Percentiles rank a stretch among this genome's conserved stretches.
These are phyloP conservation scores for Schwanniomyces etchellsii DNA, from an alignment of 1,139 yeast species.

Conservation along the genomic window DNA sequence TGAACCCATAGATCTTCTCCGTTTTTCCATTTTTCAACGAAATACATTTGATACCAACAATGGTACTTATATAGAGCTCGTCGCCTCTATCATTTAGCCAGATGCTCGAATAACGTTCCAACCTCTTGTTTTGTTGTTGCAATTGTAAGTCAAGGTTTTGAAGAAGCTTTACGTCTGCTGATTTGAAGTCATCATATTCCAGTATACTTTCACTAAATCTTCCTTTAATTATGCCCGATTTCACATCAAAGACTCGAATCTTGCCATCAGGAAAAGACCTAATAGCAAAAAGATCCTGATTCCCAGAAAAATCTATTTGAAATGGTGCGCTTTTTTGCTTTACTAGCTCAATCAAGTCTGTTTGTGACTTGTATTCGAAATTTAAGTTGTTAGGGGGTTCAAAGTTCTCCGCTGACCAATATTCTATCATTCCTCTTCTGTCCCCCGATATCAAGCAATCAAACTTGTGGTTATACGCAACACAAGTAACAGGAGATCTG, in stretches of 20 bases:
- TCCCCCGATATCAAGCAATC: slow-evolving; percentile 36
- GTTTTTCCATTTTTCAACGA: neutral
- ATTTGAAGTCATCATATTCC: too few species aligned
- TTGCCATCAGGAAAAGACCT: slow-evolving; percentile 24
- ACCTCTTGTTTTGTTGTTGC: too few species aligned
- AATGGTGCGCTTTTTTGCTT: slow-evolving; percentile 8
- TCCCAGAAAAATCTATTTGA: slow-evolving; percentile 4
- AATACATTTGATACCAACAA: neutral
- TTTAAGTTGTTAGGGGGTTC: slow-evolving; percentile 13
- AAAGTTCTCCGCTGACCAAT: slow-evolving; percentile 24
- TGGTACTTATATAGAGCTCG: neutral
- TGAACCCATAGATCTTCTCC: neutral
- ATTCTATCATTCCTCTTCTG: slow-evolving; percentile 36
- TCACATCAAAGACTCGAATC: slow-evolving; percentile 26
- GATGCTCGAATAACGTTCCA: too few species aligned
- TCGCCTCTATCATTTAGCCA: too few species aligned
- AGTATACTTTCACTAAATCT: too few species aligned
- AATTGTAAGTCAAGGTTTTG: too few species aligned
- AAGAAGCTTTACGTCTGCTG: too few species aligned
- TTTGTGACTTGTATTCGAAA: slow-evolving; percentile 35
- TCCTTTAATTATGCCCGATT: slow-evolving; percentile 21
- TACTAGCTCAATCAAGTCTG: slow-evolving; percentile 36
- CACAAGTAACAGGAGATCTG: slow-evolving; percentile 17
- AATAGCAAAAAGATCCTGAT: slow-evolving; percentile 11
- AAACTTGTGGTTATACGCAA: slow-evolving; percentile 22